These are phyloP conservation scores for Trypanosoma scelopori DNA, from an alignment of 208 protist genomes.

Conservation along the genomic window DNA sequence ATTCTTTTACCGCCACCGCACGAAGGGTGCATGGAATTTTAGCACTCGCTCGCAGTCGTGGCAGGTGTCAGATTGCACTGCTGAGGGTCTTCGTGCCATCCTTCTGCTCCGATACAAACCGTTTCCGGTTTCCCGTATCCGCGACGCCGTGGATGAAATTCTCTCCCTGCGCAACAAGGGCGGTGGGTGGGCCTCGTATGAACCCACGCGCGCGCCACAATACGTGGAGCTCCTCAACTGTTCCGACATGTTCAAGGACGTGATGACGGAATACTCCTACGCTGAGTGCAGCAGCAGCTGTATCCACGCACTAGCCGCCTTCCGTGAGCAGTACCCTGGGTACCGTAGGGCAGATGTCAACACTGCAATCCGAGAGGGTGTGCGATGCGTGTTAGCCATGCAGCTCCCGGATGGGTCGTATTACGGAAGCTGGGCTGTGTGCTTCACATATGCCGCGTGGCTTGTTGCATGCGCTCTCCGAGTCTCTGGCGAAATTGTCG, in stretches of 20 bases:
- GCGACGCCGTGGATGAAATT: slow-evolving; percentile 93
- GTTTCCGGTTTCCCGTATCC: slow-evolving; percentile 65
- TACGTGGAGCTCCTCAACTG: slow-evolving; percentile 96
- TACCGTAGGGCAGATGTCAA: slow-evolving; percentile 91
- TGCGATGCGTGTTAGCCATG: slow-evolving; percentile 84
- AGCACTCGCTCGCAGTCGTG: slow-evolving; percentile 94
- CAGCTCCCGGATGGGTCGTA: slow-evolving; percentile 92
- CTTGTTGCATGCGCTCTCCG: slow-evolving; percentile 93
- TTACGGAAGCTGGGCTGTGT: slow-evolving; percentile 96
- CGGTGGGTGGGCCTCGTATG: slow-evolving; percentile 95
- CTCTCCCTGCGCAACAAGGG: slow-evolving; percentile 92
- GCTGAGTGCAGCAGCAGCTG: slow-evolving; percentile 96
- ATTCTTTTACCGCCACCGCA: slow-evolving; percentile 93
- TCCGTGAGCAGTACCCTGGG: slow-evolving; percentile 85
- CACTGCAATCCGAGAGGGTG: slow-evolving; percentile 82
- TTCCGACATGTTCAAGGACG: slow-evolving; percentile 96
- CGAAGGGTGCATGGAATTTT: slow-evolving; percentile 97
- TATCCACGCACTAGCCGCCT: slow-evolving; percentile 91
- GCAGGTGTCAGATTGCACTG: slow-evolving; percentile 97
- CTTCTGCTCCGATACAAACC: slow-evolving; percentile 69
- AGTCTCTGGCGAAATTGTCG: slow-evolving; percentile 65
- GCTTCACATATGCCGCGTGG: slow-evolving; percentile 98
- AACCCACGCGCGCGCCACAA: slow-evolving; percentile 83
- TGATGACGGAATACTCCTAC: slow-evolving; percentile 98
- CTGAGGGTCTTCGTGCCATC: slow-evolving; percentile 94